These are phyloP conservation scores for Myochromella boudieri DNA, from an alignment of 768 basidiomycete species.

Conservation along the genomic window DNA sequence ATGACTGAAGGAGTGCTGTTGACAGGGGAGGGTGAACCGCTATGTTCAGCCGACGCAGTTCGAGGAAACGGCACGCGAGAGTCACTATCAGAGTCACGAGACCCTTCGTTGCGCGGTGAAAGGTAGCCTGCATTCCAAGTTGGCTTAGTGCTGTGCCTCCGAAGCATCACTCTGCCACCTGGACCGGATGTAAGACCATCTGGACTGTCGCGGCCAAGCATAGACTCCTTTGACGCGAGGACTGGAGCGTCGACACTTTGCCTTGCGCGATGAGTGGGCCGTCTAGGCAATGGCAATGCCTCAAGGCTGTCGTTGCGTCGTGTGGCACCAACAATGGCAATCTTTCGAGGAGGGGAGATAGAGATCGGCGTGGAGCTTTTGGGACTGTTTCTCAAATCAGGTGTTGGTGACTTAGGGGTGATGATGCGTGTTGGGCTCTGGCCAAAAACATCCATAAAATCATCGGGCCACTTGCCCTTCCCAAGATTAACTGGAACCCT, in stretches of 20 bases:
- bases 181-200: constrained; percentile 42
- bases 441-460: constrained; percentile 64
- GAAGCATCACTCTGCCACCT: constrained; percentile 44
- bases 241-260: constrained; percentile 60
- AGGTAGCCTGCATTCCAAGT: constrained; percentile 43
- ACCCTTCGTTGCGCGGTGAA: constrained; percentile 37
- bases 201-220: constrained; percentile 51
- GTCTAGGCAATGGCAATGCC: constrained; percentile 45
- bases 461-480: constrained; percentile 84
- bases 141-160: constrained; percentile 60
- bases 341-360: constrained; percentile 51
- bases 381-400: constrained; percentile 22
- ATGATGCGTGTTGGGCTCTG: constrained; percentile 28
- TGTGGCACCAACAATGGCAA: constrained; percentile 49
- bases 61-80: constrained; percentile 66
- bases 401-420: constrained; percentile 27
- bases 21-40: constrained; percentile 32
- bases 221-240: constrained; percentile 48
- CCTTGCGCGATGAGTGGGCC: constrained; percentile 63
- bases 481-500: constrained; percentile 54
- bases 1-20: constrained; percentile 27
- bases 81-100: constrained; percentile 34
- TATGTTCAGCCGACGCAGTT: constrained; percentile 51
- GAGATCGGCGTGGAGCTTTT: constrained; percentile 32
- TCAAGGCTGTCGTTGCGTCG: constrained; percentile 49